A percentile compares a stretch with the other conserved stretches of the same genome.
Evolutionary conservation across 2,329 filamentous ascomycete genomes (phyloP).

Genomic region (Fusarium anthophilum): DNA sequence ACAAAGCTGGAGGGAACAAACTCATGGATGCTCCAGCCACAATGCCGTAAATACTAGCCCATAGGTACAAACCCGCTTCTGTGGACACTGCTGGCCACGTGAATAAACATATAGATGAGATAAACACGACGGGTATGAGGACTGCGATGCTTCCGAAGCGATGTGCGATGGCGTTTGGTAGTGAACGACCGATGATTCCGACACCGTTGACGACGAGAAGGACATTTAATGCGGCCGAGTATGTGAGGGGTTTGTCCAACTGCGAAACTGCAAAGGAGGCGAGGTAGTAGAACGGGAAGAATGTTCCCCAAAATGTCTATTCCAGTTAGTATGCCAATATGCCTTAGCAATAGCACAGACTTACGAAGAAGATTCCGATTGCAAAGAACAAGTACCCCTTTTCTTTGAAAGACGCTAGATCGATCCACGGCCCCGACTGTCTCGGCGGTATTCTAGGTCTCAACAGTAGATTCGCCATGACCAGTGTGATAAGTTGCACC

Average conservation of each 20-base stretch:
- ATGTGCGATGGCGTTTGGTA: conserved; percentile 1
- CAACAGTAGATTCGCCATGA: background rate
- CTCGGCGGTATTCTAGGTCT: background rate
- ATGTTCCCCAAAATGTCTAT: conserved; percentile 2
- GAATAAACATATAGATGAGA: background rate
- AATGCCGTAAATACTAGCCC: background rate
- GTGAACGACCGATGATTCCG: background rate
- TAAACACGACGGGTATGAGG: background rate
- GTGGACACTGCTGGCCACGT: background rate
- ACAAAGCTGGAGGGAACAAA: background rate
- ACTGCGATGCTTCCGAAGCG: background rate
- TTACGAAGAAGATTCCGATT: conserved; percentile 5
- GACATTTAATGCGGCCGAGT: background rate
- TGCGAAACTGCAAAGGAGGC: conserved; percentile 1
- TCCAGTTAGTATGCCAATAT: background rate
- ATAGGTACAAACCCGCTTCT: background rate
- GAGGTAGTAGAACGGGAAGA: conserved; percentile 12
- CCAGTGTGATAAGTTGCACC: background rate
- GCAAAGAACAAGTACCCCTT: conserved; percentile 3
- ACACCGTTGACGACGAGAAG: conserved; percentile 4
- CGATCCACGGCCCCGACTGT: conserved; percentile 6
- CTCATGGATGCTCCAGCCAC: background rate
- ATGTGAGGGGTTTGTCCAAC: background rate
- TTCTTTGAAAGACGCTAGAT: conserved; percentile 3
- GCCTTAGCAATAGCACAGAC: background rate